Evolutionary conservation across 352 stramenopile genomes (phyloP).

Genomic region (Hyaloperonospora brassicae): DNA sequence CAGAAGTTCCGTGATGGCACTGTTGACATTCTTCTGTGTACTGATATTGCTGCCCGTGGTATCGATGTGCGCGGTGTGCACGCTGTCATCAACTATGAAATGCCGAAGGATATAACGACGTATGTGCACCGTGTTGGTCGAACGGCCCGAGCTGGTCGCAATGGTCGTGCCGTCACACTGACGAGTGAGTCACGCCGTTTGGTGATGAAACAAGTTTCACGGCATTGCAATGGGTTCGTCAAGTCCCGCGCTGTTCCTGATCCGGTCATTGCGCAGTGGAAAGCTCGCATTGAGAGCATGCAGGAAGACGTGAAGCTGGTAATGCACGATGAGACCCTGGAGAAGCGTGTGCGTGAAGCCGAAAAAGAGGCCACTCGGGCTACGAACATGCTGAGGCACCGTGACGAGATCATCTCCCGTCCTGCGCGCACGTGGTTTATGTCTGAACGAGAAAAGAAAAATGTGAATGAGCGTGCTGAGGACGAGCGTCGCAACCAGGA

Average conservation of each 20-base stretch:
- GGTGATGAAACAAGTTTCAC: slow-evolving; percentile 92
- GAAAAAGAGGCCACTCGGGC: slow-evolving; percentile 86
- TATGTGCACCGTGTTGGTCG: slow-evolving; percentile 99
- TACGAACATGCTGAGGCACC: slow-evolving; percentile 86
- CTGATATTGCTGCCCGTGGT: slow-evolving; percentile 96
- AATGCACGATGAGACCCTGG: slow-evolving; percentile 83
- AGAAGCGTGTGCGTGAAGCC: slow-evolving; percentile 85
- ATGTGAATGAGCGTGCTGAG: slow-evolving; percentile 58
- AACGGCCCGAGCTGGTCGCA: slow-evolving; percentile 95
- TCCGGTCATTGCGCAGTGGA: slow-evolving; percentile 82
- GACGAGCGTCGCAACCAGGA: slow-evolving; percentile 50
- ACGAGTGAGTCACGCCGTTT: slow-evolving; percentile 86
- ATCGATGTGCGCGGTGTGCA: slow-evolving; percentile 97
- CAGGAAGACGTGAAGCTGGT: slow-evolving; percentile 64
- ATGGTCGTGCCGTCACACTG: slow-evolving; percentile 83
- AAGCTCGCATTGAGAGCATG: slow-evolving; percentile 79
- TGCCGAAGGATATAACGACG: slow-evolving; percentile 95
- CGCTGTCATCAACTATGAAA: slow-evolving; percentile 99
- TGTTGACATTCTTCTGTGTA: slow-evolving; percentile 95
- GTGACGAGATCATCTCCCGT: slow-evolving; percentile 84
- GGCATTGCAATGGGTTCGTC: slow-evolving; percentile 84
- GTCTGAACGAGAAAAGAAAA: slow-evolving; percentile 86
- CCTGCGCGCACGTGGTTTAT: slow-evolving; percentile 90
- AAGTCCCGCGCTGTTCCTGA: slow-evolving; percentile 87
- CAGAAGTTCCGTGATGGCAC: slow-evolving; percentile 93